Conservation (phyloP, 1,139 yeast genomes). For the Eremothecium coryli region DNA sequence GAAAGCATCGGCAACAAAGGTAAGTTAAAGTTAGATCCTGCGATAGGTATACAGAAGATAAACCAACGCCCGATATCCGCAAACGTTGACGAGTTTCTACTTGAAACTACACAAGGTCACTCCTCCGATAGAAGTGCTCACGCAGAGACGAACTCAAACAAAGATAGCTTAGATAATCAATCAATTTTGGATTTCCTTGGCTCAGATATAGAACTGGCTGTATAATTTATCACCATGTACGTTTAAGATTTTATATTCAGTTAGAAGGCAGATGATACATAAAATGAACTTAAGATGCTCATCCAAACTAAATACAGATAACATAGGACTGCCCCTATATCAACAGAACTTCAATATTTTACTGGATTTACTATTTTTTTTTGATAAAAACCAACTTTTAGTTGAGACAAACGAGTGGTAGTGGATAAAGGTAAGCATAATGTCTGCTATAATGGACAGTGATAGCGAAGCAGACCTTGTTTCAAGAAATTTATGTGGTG, state of each 20-base stretch:
- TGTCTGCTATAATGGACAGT: slow-evolving; percentile 29
- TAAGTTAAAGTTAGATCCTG: neutral
- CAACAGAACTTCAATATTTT: no score
- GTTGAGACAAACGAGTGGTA: no score
- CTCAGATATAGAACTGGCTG: slow-evolving; percentile 4
- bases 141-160: neutral
- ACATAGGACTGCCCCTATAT: no score
- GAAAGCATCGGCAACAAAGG: neutral
- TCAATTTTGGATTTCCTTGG: slow-evolving; percentile 2
- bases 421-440: neutral
- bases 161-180: neutral
- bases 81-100: no score
- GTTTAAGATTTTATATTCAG: no score
- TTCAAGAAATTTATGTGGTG: slow-evolving; percentile 45
- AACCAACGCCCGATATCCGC: no score
- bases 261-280: no score
- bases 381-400: no score
- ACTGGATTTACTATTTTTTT: no score
- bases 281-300: no score
- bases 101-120: no score
- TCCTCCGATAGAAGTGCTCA: neutral
- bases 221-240: neutral
- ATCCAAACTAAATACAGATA: no score
- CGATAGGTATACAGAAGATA: neutral
- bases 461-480: slow-evolving; percentile 43